Evolutionary conservation across 139 green algal genomes (phyloP), one percentile per base, ranked within the genome.

Genomic region (Micractinium sp.): DNA sequence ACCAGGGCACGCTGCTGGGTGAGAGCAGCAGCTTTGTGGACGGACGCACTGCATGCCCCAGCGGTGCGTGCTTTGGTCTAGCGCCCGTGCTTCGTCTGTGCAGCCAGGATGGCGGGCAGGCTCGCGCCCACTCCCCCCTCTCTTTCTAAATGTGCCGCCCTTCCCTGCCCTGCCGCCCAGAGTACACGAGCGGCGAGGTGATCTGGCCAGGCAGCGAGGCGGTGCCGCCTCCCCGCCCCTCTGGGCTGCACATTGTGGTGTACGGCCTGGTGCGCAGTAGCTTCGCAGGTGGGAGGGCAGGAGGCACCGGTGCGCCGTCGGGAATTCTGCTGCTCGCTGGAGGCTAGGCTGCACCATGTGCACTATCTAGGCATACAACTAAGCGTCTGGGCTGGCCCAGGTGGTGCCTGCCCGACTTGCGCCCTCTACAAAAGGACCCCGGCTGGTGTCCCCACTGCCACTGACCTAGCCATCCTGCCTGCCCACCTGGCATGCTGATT

Each of bases 211-310:
- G 81, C 20, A 63, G 27, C 20, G 27, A 4, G 12, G 47, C 41
- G 79, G 47, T 36, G 75, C 75, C 14, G 5, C 75, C 13, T 80
- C 75, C 18, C 31, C 71, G 47, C 47, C 47, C 47, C 47, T 38
- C 71, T 18, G 90, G 92, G 3, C 88, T 94, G 41, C 88, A 79
- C 66, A 86, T 94, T 15, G 87, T 94, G 39, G 86, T 93, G 29
- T 90, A 88, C 39, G 92, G 92, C 47, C 85, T 94, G 13, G 87
- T 92, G 61, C 89, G 80, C 25, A 87, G 66, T 79, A 89, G 36
- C 82, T 94, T 89, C 89, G 88, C 66, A 86, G 67, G 63, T 76
- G 41, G 63, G 63, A 73, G 63, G 63, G 22, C 23, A 29, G n/a
- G n/a, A n/a, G n/a, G n/a, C n/a, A n/a, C n/a, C n/a, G n/a, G n/a